Base-by-base conservation (phyloP, 805 yeast genomes). In the Candida jianshihensis region DNA sequence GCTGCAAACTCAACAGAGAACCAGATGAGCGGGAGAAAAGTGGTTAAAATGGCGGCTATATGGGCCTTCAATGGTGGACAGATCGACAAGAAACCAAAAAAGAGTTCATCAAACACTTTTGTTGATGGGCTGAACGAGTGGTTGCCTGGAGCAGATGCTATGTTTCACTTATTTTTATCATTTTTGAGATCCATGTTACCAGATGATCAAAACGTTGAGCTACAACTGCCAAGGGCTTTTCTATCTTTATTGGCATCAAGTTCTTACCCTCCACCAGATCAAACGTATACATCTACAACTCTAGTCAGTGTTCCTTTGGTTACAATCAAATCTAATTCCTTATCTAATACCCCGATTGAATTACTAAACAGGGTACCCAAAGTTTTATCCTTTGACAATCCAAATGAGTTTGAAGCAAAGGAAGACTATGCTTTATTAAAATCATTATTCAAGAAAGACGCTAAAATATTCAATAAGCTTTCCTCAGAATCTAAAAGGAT, bases 91-190 rank as follows among this genome's bases (percentile, higher is more conserved):
- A 27, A 30, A 19, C 18, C 14, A 31, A 51, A 44, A 31, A 46
- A 47, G 35, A 56, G 47, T 41, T 56, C 60, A 28, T 48, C 30
- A 20, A 57, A 56, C 41, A 55, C 68, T 1, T 84, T 83, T 54
- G 70, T 71, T 26, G 79, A 81, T 42, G 96, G 95, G 3, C 56
- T 86, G 37, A 73, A 74, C 31, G 71, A 73, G 31, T 87, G 95
- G 95, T 64, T 79, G 29, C 77, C 83, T 3, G 85, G 88, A 3
- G 78, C 92, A 5, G 86, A 84, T 53, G 96, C 96, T 0, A 73
- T 86, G 61, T 82, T 84, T 51, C 97, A 88, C 57, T 58, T 88
- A 22, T 64, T 86, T 18, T 59, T 86, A 24, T 73, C 95, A 2
- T 88, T 86, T 49, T 60, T 88, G 40, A 71, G 89, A 43, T 78